Conservation (phyloP, 768 basidiomycete genomes). For the Mycena chlorophos region DNA sequence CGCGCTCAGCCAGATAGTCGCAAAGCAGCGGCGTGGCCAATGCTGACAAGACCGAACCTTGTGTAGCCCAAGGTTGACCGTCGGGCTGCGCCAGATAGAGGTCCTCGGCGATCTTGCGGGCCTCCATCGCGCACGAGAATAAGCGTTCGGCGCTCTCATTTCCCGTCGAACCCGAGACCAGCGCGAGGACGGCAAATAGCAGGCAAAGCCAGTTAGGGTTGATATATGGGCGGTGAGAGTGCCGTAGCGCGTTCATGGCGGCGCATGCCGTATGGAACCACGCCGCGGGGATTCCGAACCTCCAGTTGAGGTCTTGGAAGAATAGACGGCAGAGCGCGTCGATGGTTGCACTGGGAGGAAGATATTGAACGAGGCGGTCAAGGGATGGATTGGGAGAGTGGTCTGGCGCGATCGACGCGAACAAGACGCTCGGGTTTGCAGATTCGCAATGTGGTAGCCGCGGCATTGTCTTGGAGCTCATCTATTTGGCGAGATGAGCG, state of each 20-base stretch:
- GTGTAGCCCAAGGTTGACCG: slow-evolving; percentile 40
- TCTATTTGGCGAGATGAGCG: slow-evolving; percentile 27
- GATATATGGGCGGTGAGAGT: slow-evolving; percentile 37
- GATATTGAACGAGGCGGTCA: slow-evolving; percentile 34
- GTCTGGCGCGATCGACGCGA: slow-evolving; percentile 9
- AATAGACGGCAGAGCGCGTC: slow-evolving; percentile 40
- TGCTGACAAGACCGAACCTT: slow-evolving; percentile 49
- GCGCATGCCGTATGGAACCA: slow-evolving; percentile 46
- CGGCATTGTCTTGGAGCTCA: slow-evolving; percentile 33
- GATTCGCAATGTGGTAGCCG: slow-evolving; percentile 44
- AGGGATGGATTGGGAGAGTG: slow-evolving; percentile 19
- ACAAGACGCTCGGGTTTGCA: slow-evolving; percentile 32
- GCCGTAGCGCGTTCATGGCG: slow-evolving; percentile 44
- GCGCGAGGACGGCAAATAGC: slow-evolving; percentile 49
- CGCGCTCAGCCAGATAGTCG: slow-evolving; percentile 46
- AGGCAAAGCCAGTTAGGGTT: slow-evolving; percentile 54
- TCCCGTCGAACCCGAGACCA: slow-evolving; percentile 32
- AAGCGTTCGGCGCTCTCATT: slow-evolving; percentile 26
- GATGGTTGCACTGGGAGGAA: slow-evolving; percentile 35
- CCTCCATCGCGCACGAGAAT: slow-evolving; percentile 46
- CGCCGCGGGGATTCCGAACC: slow-evolving; percentile 49
- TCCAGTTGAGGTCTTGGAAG: slow-evolving; percentile 51
- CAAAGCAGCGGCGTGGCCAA: slow-evolving; percentile 47
- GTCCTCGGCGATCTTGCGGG: slow-evolving; percentile 48
- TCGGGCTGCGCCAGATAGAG: slow-evolving; percentile 39